A percentile compares a stretch with the other conserved stretches of the same genome.
Evolutionary conservation across 768 basidiomycete genomes (phyloP).

Genomic region (Panaeolus cyanescens): DNA sequence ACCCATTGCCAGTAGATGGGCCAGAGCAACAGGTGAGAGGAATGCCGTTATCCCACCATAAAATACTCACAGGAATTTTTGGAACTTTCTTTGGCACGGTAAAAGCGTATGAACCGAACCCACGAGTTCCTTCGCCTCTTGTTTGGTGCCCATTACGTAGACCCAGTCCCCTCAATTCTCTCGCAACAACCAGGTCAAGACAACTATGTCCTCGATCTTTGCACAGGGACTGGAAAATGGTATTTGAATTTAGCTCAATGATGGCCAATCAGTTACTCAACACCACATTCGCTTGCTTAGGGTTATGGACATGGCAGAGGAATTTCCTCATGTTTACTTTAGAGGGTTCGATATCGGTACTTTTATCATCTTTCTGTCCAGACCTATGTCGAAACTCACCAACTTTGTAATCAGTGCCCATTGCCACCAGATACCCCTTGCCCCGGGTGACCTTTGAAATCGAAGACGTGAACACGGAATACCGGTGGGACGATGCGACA

Average conservation of each 20-base stretch:
- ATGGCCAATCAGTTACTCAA: constrained; percentile 17
- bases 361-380: constrained; percentile 17
- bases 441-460: constrained; percentile 68
- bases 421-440: constrained; percentile 63
- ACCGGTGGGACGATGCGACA: constrained; percentile 52
- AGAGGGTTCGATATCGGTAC: constrained; percentile 78
- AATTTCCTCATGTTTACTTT: constrained; percentile 66
- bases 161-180: constrained; percentile 59
- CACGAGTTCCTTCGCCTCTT: constrained; percentile 52
- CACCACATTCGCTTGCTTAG: constrained; percentile 37
- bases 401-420: constrained; percentile 61
- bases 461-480: constrained; percentile 55
- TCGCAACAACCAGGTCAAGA: constrained; percentile 37
- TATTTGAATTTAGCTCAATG: constrained; percentile 31
- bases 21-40: constrained; percentile 64
- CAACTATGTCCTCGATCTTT: constrained; percentile 68
- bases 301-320: constrained; percentile 72
- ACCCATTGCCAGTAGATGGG: constrained; percentile 74
- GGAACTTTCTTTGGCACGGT: neutral
- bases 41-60: neutral
- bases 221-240: constrained; percentile 79
- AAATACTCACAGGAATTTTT: constrained; percentile 2
- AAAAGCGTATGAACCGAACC: constrained; percentile 53
- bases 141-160: constrained; percentile 59
- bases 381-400: constrained; percentile 12